Evolutionary conservation across 306 rosid species (phyloP).

Genomic region (Lathyrus oleraceus): DNA sequence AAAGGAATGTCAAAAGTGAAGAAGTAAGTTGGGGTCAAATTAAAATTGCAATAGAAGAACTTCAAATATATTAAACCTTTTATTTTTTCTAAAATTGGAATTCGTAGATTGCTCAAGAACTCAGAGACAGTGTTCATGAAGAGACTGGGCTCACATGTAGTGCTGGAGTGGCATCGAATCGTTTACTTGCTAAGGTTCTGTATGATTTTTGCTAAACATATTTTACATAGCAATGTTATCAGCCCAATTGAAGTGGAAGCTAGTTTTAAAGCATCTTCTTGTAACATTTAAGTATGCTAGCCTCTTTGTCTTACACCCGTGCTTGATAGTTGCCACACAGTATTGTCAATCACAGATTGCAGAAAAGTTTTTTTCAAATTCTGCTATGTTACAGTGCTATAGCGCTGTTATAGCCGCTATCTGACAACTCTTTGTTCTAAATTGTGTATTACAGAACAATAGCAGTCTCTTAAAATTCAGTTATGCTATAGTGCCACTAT

Average conservation of each 20-base stretch:
- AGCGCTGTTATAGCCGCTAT: no score
- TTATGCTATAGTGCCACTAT: no score
- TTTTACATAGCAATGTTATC: slow-evolving; percentile 15
- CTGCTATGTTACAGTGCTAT: no score
- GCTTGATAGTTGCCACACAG: neutral
- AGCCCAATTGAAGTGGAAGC: slow-evolving; percentile 15
- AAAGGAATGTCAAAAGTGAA: slow-evolving; percentile 59
- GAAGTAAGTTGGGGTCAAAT: slow-evolving; percentile 55
- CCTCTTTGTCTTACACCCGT: slow-evolving; percentile 1
- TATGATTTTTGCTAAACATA: slow-evolving; percentile 17
- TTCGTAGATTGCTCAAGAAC: slow-evolving; percentile 74
- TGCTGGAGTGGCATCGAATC: slow-evolving; percentile 96
- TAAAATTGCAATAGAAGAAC: neutral
- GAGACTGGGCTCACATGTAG: slow-evolving; percentile 96
- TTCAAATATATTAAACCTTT: slow-evolving; percentile 26
- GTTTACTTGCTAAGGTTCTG: slow-evolving; percentile 84
- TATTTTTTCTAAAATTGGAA: slow-evolving; percentile 21
- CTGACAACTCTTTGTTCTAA: no score
- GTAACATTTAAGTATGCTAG: neutral
- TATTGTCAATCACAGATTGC: no score
- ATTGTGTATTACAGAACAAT: no score
- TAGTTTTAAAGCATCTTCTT: slow-evolving; percentile 21
- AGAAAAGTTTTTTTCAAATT: no score
- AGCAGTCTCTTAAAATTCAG: no score
- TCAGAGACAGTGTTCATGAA: slow-evolving; percentile 66